Percentiles rank a stretch among this genome's conserved stretches.
phyloP scores from a whole-genome alignment of 2,329 filamentous ascomycete genomes.

The Apiospora sp. region DNA sequence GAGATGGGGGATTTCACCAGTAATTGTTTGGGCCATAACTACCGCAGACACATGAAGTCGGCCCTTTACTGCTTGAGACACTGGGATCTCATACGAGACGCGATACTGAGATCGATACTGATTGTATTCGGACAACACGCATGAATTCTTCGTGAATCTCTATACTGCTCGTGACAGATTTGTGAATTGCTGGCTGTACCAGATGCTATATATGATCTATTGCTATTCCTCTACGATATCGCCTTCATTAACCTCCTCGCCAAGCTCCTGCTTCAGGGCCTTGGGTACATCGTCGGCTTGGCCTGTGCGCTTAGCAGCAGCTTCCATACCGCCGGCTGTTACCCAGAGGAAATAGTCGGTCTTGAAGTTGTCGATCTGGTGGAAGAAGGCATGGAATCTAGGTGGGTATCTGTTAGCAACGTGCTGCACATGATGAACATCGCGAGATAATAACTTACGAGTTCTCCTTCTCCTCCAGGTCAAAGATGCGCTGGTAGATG shows the following conservation, averaged over 20 bases:
- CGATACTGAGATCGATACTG: not conserved
- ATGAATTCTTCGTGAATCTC: not conserved
- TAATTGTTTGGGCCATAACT: not conserved
- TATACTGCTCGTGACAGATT: not conserved
- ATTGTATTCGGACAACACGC: not conserved
- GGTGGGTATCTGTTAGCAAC: slow-evolving; percentile 13
- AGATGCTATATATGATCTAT: not conserved
- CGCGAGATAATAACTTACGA: slow-evolving; percentile 65
- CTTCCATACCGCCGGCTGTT: slow-evolving; percentile 72
- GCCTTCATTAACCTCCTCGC: slow-evolving; percentile 60
- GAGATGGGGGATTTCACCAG: not conserved
- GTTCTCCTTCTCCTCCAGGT: slow-evolving; percentile 86
- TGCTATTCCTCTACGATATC: slow-evolving; percentile 46
- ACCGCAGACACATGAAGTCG: not conserved
- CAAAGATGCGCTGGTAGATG: slow-evolving; percentile 92
- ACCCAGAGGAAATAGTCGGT: slow-evolving; percentile 78
- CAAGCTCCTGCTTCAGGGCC: slow-evolving; percentile 53
- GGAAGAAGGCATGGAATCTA: slow-evolving; percentile 80
- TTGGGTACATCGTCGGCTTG: slow-evolving; percentile 50
- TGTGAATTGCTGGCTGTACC: too few species aligned
- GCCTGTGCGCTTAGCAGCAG: slow-evolving; percentile 58
- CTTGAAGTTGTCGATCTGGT: slow-evolving; percentile 79
- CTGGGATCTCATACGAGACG: not conserved
- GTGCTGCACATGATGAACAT: not conserved
- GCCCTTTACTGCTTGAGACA: not conserved